A percentile compares a stretch with the other conserved stretches of the same genome.
Evolutionary conservation across 1,284 basidiomycete genomes (phyloP).

Genomic region (Xanthoconium separans): DNA sequence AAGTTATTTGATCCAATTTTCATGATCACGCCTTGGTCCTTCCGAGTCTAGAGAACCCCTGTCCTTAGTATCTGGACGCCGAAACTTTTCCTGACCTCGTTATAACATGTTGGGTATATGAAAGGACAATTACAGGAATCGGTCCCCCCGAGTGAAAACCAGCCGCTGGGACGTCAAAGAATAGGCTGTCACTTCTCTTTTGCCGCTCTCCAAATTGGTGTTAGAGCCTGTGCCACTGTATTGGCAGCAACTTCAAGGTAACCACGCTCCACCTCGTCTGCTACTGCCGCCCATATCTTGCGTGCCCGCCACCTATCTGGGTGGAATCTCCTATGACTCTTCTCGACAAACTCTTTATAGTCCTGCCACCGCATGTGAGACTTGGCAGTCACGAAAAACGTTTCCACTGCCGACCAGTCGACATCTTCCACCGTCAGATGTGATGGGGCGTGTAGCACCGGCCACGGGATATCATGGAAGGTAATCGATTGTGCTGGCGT

Average conservation of each 20-base stretch:
- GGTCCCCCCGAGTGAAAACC: too few relatives aligned
- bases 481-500: conserved; percentile 46
- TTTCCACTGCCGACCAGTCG: conserved; percentile 65
- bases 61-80: too few relatives aligned
- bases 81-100: too few relatives aligned
- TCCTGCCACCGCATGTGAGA: conserved; percentile 54
- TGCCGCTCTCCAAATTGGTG: conserved; percentile 30
- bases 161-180: too few relatives aligned
- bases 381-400: conserved; percentile 59
- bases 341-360: conserved; percentile 62
- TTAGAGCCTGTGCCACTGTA: conserved; percentile 35
- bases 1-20: too few relatives aligned
- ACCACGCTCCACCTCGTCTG: conserved; percentile 32
- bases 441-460: conserved; percentile 53
- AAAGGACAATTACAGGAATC: too few relatives aligned
- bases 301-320: conserved; percentile 36
- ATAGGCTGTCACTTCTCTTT: conserved; percentile 15
- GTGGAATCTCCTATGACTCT: conserved; percentile 57
- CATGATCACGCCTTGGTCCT: too few relatives aligned
- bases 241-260: conserved; percentile 34
- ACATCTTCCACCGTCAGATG: conserved; percentile 59
- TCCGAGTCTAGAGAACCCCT: too few relatives aligned
- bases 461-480: conserved; percentile 70
- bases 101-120: too few relatives aligned
- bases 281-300: conserved; percentile 31